Evolutionary conservation across 2,329 filamentous ascomycete species (phyloP).

Genomic region (Stagonosporopsis chrysanthemi): DNA sequence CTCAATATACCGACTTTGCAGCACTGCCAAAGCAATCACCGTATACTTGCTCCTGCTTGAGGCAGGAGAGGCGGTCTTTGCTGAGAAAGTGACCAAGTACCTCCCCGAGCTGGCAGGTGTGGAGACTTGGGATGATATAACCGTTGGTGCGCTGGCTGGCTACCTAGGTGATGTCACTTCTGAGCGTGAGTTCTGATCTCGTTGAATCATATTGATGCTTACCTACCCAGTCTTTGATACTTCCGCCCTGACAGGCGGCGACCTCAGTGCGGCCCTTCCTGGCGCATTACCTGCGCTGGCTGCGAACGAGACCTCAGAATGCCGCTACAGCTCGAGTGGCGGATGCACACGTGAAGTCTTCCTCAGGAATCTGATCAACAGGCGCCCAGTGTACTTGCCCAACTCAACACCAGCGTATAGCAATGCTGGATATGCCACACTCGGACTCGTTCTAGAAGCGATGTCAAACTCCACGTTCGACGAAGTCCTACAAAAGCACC

Average conservation of each 20-base stretch:
- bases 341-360: slow-evolving; percentile 16
- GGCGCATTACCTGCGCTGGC: slow-evolving; percentile 11
- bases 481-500: slow-evolving; percentile 49
- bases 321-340: not conserved
- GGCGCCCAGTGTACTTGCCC: slow-evolving; percentile 34
- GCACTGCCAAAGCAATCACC: slow-evolving; percentile 51
- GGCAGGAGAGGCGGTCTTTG: slow-evolving; percentile 46
- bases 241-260: not conserved
- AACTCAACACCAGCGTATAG: not conserved
- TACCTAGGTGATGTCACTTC: slow-evolving; percentile 42
- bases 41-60: slow-evolving; percentile 50
- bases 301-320: slow-evolving; percentile 13
- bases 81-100: slow-evolving; percentile 37
- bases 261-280: slow-evolving; percentile 13
- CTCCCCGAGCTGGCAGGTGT: slow-evolving; percentile 38
- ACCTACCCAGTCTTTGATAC: slow-evolving; percentile 5
- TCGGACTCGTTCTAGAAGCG: slow-evolving; percentile 39
- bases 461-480: slow-evolving; percentile 53
- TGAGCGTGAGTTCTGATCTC: slow-evolving; percentile 23
- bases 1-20: slow-evolving; percentile 55
- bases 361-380: slow-evolving; percentile 4
- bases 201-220: not conserved
- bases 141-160: slow-evolving; percentile 42
- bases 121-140: slow-evolving; percentile 46
- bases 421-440: not conserved